Percentiles rank a stretch among this genome's conserved stretches.
phyloP scores from a whole-genome alignment of 768 basidiomycete genomes.

The Calocybe gangraenosa region DNA sequence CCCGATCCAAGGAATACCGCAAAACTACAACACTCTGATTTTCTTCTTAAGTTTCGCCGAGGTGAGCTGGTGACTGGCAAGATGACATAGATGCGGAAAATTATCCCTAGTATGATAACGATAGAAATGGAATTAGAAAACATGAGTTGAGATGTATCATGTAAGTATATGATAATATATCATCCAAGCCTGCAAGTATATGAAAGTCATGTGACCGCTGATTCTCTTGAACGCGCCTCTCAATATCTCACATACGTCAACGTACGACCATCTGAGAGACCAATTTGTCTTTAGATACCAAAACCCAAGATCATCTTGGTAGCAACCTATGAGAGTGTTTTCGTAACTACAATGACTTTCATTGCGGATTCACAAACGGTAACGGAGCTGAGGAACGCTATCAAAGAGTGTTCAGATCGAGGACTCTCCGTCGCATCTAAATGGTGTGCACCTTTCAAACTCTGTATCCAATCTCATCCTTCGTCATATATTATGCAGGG shows the following conservation, averaged over 20 bases:
- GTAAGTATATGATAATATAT: too few species aligned
- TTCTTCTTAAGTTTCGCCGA: constrained; percentile 3
- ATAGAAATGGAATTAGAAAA: too few species aligned
- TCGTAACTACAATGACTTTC: constrained; percentile 17
- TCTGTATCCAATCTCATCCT: background rate
- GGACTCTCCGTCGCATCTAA: constrained; percentile 69
- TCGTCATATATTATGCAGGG: constrained; percentile 38
- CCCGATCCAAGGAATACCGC: constrained; percentile 95
- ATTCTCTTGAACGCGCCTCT: too few species aligned
- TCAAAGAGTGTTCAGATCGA: constrained; percentile 71
- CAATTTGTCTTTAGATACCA: too few species aligned
- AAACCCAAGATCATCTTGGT: too few species aligned
- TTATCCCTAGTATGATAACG: too few species aligned
- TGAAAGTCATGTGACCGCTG: too few species aligned
- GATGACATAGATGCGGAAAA: constrained; percentile 27
- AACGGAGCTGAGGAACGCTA: constrained; percentile 54
- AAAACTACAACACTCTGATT: constrained; percentile 34
- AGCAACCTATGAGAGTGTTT: background rate
- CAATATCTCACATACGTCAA: too few species aligned
- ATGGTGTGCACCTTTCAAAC: constrained; percentile 46
- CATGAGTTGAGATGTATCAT: too few species aligned
- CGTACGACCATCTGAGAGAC: too few species aligned
- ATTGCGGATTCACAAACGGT: constrained; percentile 42
- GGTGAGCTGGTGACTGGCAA: constrained; percentile 16
- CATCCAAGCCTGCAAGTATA: too few species aligned